Conservation (phyloP, 2,329 filamentous ascomycete genomes). For the Stagonosporopsis chrysanthemi region DNA sequence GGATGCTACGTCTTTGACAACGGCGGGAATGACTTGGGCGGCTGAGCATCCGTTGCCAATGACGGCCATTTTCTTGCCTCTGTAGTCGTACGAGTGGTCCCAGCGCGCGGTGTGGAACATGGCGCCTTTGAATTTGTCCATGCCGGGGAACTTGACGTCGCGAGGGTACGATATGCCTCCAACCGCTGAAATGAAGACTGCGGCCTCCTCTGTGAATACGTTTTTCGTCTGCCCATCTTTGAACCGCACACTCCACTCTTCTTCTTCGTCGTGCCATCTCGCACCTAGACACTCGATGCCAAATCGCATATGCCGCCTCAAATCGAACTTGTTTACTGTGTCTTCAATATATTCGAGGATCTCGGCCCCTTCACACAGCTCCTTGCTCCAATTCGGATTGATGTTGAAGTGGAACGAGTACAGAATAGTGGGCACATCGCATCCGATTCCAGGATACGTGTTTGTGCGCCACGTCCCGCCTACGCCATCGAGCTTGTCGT, state of each 20-base stretch:
- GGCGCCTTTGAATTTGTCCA: background rate
- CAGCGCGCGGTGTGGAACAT: constrained; percentile 1
- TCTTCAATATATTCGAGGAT: background rate
- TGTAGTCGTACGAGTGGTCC: background rate
- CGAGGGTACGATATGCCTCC: background rate
- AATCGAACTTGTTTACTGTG: background rate
- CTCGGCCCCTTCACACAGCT: background rate
- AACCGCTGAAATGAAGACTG: background rate
- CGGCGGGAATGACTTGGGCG: background rate
- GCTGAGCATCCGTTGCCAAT: constrained; percentile 1
- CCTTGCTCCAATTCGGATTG: no score
- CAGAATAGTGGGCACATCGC: no score
- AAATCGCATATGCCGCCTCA: background rate
- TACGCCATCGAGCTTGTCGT: no score
- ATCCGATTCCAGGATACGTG: no score
- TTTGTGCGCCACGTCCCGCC: no score
- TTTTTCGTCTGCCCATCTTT: background rate
- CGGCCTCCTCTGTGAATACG: background rate
- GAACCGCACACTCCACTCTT: background rate
- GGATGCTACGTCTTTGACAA: background rate
- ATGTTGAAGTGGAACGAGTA: no score
- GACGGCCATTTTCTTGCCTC: background rate
- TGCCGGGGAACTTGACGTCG: background rate
- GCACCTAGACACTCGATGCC: background rate
- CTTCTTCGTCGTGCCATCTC: background rate